These are phyloP conservation scores for Pinus taeda DNA, from an alignment of 75 land plant species.

Conservation along the genomic window DNA sequence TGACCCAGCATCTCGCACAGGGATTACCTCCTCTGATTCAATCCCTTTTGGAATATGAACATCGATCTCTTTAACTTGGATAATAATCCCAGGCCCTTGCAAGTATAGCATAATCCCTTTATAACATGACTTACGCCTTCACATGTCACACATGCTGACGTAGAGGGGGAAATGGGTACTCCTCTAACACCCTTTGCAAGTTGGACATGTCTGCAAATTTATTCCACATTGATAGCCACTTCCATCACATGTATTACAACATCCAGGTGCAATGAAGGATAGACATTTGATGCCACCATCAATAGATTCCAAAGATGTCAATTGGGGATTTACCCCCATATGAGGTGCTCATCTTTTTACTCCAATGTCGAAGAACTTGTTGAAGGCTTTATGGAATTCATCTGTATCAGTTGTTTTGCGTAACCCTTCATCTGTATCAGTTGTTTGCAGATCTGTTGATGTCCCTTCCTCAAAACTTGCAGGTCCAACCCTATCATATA, in stretches of 20 bases:
- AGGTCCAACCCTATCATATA: constrained; percentile 17
- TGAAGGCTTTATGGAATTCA: constrained; percentile 61
- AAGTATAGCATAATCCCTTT: constrained; percentile 60
- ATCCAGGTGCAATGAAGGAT: constrained; percentile 57
- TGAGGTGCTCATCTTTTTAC: constrained; percentile 32
- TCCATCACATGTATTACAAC: constrained; percentile 86
- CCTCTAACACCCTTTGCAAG: constrained; percentile 64
- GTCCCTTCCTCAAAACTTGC: constrained; percentile 24
- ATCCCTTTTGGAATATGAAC: too few species aligned
- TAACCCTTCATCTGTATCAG: constrained; percentile 30
- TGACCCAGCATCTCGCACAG: too few species aligned
- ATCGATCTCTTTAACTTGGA: too few species aligned
- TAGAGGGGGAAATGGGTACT: constrained; percentile 61
- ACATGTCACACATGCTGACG: constrained; percentile 66
- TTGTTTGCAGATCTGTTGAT: constrained; percentile 18
- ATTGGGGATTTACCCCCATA: constrained; percentile 65
- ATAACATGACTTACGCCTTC: constrained; percentile 55
- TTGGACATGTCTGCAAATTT: constrained; percentile 45
- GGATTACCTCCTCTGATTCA: too few species aligned
- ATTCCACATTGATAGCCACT: constrained; percentile 64
- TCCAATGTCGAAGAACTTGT: constrained; percentile 66
- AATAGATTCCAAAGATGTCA: constrained; percentile 84
- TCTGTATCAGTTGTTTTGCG: constrained; percentile 22
- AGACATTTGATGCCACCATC: constrained; percentile 74
- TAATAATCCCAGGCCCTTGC: constrained; percentile 70